Percentiles rank a stretch among this genome's conserved stretches.
Conservation (phyloP, 805 yeast genomes). For the Metschnikowia lachancei region DNA sequence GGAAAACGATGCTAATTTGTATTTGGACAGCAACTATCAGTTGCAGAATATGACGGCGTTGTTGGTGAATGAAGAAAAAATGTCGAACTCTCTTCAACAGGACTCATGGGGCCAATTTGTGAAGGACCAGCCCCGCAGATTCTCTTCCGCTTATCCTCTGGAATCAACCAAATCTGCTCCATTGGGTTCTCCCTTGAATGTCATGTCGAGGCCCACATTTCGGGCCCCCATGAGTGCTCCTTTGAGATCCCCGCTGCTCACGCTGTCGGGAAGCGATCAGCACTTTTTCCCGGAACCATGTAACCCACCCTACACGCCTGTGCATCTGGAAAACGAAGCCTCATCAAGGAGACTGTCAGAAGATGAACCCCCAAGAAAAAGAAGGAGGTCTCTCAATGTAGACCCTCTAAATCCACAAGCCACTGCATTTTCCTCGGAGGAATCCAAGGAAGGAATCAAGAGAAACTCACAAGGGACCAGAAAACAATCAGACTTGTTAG, state of each 20-base stretch:
- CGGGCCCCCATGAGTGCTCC: conserved; percentile 7
- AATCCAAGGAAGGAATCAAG: background rate
- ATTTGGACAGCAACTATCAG: conserved; percentile 44
- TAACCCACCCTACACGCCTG: background rate
- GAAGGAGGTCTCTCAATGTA: conserved; percentile 4
- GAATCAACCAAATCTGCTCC: background rate
- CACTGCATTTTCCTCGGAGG: background rate
- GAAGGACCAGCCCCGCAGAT: conserved; percentile 1
- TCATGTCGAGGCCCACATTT: background rate
- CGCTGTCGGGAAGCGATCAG: background rate
- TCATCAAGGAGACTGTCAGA: background rate
- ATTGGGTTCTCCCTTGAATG: background rate
- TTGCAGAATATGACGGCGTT: conserved; percentile 34
- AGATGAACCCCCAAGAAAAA: conserved; percentile 7
- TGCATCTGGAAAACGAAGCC: background rate
- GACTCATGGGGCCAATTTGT: background rate
- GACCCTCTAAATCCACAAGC: background rate
- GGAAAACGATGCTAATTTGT: conserved; percentile 51
- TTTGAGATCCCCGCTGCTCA: background rate
- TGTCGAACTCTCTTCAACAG: background rate
- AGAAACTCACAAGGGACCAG: background rate
- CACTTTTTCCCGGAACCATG: conserved; percentile 1
- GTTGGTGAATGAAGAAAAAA: conserved; percentile 1
- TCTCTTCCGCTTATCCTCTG: conserved; percentile 1
- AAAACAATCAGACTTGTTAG: background rate